These are phyloP conservation scores for Blastobotrys muscicola DNA, from an alignment of 805 yeast species.

Conservation along the genomic window DNA sequence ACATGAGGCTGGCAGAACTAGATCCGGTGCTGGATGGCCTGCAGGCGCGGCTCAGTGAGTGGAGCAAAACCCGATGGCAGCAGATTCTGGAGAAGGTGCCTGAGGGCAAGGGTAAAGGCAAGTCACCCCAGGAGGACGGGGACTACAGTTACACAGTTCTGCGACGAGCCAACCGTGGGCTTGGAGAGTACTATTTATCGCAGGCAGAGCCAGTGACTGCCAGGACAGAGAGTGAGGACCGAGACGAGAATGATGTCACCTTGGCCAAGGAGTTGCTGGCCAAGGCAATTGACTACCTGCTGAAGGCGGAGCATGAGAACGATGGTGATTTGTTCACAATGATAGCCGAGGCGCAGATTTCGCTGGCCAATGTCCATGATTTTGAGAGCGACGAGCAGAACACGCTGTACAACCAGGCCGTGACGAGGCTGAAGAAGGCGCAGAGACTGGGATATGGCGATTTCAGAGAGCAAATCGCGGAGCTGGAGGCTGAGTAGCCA, in stretches of 20 bases:
- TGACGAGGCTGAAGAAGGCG: slow-evolving; percentile 55
- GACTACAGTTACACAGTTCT: slow-evolving; percentile 7
- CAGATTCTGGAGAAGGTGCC: slow-evolving; percentile 7
- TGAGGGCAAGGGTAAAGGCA: slow-evolving; percentile 12
- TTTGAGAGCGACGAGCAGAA: slow-evolving; percentile 62
- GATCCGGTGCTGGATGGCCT: neutral
- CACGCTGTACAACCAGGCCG: slow-evolving; percentile 57
- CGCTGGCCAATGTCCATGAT: slow-evolving; percentile 65
- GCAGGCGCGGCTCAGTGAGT: slow-evolving; percentile 7
- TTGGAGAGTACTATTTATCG: slow-evolving; percentile 26
- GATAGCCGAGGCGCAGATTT: slow-evolving; percentile 77
- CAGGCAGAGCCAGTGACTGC: slow-evolving; percentile 23
- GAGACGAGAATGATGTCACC: slow-evolving; percentile 23
- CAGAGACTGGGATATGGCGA: slow-evolving; percentile 29
- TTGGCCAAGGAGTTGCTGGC: slow-evolving; percentile 36
- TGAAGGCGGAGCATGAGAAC: slow-evolving; percentile 41
- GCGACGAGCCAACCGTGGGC: slow-evolving; percentile 22
- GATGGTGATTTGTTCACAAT: slow-evolving; percentile 74
- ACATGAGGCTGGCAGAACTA: neutral
- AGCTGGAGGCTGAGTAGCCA: slow-evolving; percentile 18
- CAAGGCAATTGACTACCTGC: slow-evolving; percentile 49
- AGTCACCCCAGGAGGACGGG: slow-evolving; percentile 6
- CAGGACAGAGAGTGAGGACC: slow-evolving; percentile 22
- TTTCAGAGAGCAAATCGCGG: slow-evolving; percentile 29
- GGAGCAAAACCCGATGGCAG: slow-evolving; percentile 15